Base-by-base conservation (phyloP, 768 basidiomycete species). In the Agaricus sinodeliciosus region DNA sequence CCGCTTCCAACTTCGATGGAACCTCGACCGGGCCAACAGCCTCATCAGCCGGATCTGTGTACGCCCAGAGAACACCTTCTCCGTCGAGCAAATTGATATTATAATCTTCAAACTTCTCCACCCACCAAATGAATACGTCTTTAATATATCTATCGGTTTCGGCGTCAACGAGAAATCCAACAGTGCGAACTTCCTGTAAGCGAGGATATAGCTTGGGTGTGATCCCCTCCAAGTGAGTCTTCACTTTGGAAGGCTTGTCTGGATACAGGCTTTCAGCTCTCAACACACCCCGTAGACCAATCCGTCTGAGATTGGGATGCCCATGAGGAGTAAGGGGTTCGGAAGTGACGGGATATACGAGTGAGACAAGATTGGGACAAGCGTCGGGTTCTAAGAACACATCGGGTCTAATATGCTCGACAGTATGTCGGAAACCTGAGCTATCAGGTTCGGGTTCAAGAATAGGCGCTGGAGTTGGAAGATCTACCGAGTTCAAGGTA, bases 41-140 rank as follows among this genome's bases (percentile, higher is more conserved):
- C 9, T 19, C 19, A 28, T 43, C 44, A 37, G 36, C 60, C 4
- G 61, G 49, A n/a, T 75, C 72, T 2, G 60, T 61, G 55, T 77
- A 77, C 39, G 72, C 57, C 77, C 78, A 82, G 46, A 79, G 62
- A 27, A 80, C 74, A 28, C 75, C 76, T 60, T 78, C 79, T 13
- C 78, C 78, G 57, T 80, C 80, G 58, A 78, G 66, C 57, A 80
- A 72, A 55, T 77, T 71, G 42, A 82, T 66, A 8, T 74, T 77
- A 41, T 70, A 66, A 49, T 63, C 67, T 67, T 78, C 76, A 53
- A 79, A 79, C 46, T 63, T 69, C 57, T 79, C 75, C 25, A 72
- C 69, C 79, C 79, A 80, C 73, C 74, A 75, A 27, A 79, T 76
- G 57, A 78, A 80, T 15, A 77, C 64, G 47, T 80, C 75, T 65